These are phyloP conservation scores for Populus euphratica DNA, from an alignment of 345 rosid species.

Conservation along the genomic window DNA sequence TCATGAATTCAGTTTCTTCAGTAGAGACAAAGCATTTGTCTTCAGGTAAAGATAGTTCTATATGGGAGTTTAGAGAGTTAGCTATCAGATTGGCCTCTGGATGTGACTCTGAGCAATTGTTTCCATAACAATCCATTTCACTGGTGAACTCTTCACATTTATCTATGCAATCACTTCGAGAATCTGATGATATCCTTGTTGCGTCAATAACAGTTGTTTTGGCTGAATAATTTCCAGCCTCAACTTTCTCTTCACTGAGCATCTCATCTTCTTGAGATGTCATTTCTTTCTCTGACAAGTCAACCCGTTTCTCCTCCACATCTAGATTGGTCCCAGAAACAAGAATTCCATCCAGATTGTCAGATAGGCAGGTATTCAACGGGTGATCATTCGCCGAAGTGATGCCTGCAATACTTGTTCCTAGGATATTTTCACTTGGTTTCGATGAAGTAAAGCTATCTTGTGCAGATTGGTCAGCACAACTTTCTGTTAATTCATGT, in stretches of 20 bases:
- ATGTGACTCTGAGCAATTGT: conserved; percentile 15
- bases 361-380: neutral
- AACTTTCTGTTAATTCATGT: conserved; percentile 5
- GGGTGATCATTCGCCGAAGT: conserved; percentile 17
- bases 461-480: neutral
- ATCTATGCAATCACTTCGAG: conserved; percentile 2
- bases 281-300: neutral
- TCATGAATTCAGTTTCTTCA: neutral
- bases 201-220: neutral
- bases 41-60: conserved; percentile 15
- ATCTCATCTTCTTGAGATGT: conserved; percentile 9
- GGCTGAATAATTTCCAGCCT: conserved; percentile 1
- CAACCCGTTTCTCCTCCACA: neutral
- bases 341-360: conserved; percentile 10
- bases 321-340: conserved; percentile 6
- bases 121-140: conserved; percentile 10
- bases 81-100: conserved; percentile 4
- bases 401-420: conserved; percentile 14
- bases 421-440: conserved; percentile 5
- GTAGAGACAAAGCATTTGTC: conserved; percentile 13
- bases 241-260: conserved; percentile 14
- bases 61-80: neutral
- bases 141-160: conserved; percentile 8
- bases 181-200: neutral
- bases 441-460: neutral